Base-by-base conservation (phyloP, 192 early-diverging fungal genomes). In the Coemansia sp. region DNA sequence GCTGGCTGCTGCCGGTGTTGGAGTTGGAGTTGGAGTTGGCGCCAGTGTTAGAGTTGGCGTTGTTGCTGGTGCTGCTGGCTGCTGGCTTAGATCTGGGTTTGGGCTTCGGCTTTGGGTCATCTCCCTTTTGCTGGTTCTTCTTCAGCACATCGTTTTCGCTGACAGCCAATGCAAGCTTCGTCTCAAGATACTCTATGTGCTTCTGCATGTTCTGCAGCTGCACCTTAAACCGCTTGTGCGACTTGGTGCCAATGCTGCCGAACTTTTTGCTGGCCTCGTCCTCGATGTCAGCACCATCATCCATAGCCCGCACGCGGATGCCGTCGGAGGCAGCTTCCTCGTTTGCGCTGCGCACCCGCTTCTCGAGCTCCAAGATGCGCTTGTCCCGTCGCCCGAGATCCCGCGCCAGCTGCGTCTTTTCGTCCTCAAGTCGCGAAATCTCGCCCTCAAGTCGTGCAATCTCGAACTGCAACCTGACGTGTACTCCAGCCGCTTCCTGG, bases 121-220 rank as follows among this genome's bases (percentile, higher is more conserved):
- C 22, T 20, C 20, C 14, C 5, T 43, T 11, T 45, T 65, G 63
- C 43, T 77, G 63, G 8, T 59, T 46, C 61, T 75, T 70, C 66
- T 64, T 77, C 22, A 83, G 67, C 57, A 66, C 64, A 14, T 83
- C 80, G 67, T 83, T 83, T 45, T 83, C 80, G 63, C 76, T 83
- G 58, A 74, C 69, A 11, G 76, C 71, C 65, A 77, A 42, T 6
- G 75, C 76, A 13, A 83, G 72, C 72, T 83, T 83, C 54, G 71
- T 83, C 64, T 83, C 75, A 7, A 83, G 72, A 25, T 77, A 75
- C 72, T 83, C 80, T 7, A 83, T 74, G 66, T 83, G 80, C 67
- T 77, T 77, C 63, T 83, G 80, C 76, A 83, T 74, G 67, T 83
- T 83, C 66, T 83, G 80, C 54, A 83, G 54, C 75, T 83, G 80